These are phyloP conservation scores for Perkinsus olseni DNA, from an alignment of 169 alveolate genomes.

Conservation along the genomic window DNA sequence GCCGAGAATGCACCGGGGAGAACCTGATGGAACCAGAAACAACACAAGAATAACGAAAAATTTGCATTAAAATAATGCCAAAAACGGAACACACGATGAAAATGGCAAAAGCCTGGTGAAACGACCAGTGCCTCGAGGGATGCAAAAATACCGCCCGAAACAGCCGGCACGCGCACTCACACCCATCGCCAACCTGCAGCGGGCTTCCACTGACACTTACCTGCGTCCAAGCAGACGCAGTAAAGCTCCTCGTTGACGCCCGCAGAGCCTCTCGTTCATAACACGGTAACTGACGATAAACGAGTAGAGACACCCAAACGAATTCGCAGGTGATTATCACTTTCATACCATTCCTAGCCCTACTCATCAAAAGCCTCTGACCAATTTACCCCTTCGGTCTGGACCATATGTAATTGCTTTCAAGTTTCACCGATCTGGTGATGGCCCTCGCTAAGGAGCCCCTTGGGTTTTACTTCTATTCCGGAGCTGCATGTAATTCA, in stretches of 20 bases:
- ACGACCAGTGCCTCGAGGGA: too few relatives aligned
- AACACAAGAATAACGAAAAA: too few relatives aligned
- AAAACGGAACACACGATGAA: neutral
- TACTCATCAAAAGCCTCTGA: too few relatives aligned
- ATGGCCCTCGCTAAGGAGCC: too few relatives aligned
- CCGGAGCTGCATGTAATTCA: too few relatives aligned
- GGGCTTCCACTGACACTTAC: neutral
- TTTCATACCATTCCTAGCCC: neutral
- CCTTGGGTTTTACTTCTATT: too few relatives aligned
- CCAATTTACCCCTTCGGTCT: too few relatives aligned
- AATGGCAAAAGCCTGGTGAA: neutral
- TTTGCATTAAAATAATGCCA: neutral
- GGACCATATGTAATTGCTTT: too few relatives aligned
- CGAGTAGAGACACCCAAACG: neutral
- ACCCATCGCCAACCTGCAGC: constrained; percentile 19
- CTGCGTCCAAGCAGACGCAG: neutral
- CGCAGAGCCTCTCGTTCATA: neutral
- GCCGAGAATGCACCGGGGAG: constrained; percentile 35
- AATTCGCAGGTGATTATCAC: neutral
- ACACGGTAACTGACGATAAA: neutral
- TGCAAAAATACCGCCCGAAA: too few relatives aligned
- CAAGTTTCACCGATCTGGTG: too few relatives aligned
- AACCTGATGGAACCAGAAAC: neutral
- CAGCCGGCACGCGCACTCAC: neutral
- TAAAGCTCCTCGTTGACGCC: neutral